Percentiles rank a stretch among this genome's conserved stretches.
phyloP scores from a whole-genome alignment of 768 basidiomycete species.

The Xanthoconium purpureum region DNA sequence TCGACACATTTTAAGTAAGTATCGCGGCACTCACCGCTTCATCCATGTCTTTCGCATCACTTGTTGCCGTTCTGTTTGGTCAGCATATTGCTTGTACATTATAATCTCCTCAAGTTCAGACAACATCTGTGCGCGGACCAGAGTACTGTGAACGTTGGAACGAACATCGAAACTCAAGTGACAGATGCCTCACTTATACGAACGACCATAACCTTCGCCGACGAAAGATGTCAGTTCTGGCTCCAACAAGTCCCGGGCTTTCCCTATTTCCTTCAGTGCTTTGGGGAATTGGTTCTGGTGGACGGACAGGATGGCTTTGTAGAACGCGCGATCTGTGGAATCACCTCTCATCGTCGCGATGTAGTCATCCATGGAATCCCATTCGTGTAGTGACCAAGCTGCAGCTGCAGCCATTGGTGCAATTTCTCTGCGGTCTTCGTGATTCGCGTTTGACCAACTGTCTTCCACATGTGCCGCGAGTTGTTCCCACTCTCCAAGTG shows the following conservation, averaged over 20 bases:
- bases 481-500: constrained; percentile 96
- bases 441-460: constrained; percentile 78
- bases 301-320: constrained; percentile 91
- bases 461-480: constrained; percentile 83
- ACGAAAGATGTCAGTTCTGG: constrained; percentile 89
- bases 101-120: constrained; percentile 99
- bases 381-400: constrained; percentile 94
- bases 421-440: constrained; percentile 85
- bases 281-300: constrained; percentile 96
- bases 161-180: constrained; percentile 1
- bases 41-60: constrained; percentile 96
- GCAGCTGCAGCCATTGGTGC: constrained; percentile 97
- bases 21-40: constrained; percentile 62
- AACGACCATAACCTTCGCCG: constrained; percentile 94
- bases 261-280: constrained; percentile 84
- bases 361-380: constrained; percentile 98
- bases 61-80: constrained; percentile 89
- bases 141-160: constrained; percentile 53
- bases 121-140: constrained; percentile 98
- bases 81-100: constrained; percentile 87
- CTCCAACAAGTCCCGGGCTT: constrained; percentile 88
- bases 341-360: constrained; percentile 90
- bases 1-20: neutral
- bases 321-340: constrained; percentile 92
- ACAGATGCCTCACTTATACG: constrained; percentile 75